Percentiles rank a stretch among this genome's conserved stretches.
phyloP scores from a whole-genome alignment of 805 yeast genomes.

The Ogataea degrootiae region DNA sequence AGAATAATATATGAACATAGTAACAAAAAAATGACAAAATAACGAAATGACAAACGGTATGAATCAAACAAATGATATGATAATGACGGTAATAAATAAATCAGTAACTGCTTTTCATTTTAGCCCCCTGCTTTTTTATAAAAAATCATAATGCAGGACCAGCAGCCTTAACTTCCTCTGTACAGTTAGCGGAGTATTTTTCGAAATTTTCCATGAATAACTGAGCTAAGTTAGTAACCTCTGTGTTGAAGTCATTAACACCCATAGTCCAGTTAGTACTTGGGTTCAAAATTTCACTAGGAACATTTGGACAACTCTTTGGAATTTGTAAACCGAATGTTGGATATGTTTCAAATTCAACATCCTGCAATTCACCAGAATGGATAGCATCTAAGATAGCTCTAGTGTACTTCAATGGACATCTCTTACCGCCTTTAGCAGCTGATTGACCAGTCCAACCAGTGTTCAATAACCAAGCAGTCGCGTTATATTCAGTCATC shows the following conservation, averaged over 20 bases:
- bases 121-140: no score
- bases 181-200: slow-evolving; percentile 77
- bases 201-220: slow-evolving; percentile 83
- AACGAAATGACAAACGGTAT: no score
- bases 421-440: slow-evolving; percentile 91
- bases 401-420: slow-evolving; percentile 96
- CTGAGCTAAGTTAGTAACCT: slow-evolving; percentile 63
- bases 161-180: slow-evolving; percentile 84
- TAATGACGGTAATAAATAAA: no score
- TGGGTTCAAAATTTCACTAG: slow-evolving; percentile 82
- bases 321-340: slow-evolving; percentile 87
- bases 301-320: slow-evolving; percentile 75
- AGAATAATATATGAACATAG: no score
- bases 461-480: slow-evolving; percentile 95
- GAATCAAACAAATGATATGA: no score
- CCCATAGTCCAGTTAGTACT: slow-evolving; percentile 73
- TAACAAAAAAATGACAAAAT: no score
- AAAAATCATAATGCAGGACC: slow-evolving; percentile 60
- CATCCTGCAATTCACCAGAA: slow-evolving; percentile 78
- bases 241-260: slow-evolving; percentile 42
- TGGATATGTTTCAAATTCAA: slow-evolving; percentile 78
- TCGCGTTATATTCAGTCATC: slow-evolving; percentile 81
- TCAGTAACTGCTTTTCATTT: no score
- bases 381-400: slow-evolving; percentile 93
- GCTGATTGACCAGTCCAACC: slow-evolving; percentile 98